Evolutionary conservation across 106 monocot species (phyloP).

Genomic region (Ottelia alismoides): DNA sequence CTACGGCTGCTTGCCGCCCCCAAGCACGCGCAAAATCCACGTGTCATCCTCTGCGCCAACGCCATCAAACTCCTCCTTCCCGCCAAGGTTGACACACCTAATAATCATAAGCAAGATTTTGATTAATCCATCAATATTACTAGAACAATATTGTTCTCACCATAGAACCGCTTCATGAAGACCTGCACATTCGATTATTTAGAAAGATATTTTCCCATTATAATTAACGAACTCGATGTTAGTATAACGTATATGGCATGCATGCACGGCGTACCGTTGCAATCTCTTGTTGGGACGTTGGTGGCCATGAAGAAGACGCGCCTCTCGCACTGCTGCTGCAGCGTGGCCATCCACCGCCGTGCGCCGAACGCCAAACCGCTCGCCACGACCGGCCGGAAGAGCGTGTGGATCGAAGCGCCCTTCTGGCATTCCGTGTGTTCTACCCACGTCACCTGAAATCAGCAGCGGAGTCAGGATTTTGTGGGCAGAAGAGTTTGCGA

Average conservation of each 20-base stretch:
- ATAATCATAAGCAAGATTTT: no score
- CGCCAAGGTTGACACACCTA: constrained; percentile 38
- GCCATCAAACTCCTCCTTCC: constrained; percentile 53
- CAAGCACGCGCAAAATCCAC: constrained; percentile 25
- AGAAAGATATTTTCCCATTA: no score
- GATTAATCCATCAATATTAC: no score
- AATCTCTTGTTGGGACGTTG: constrained; percentile 60
- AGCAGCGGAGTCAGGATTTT: no score
- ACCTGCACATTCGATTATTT: no score
- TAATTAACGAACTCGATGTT: no score
- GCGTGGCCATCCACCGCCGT: constrained; percentile 45
- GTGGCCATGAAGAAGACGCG: constrained; percentile 58
- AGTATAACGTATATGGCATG: no score
- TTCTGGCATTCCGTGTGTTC: no score
- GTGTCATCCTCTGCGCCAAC: constrained; percentile 42
- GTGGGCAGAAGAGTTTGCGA: no score
- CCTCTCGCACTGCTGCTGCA: constrained; percentile 52
- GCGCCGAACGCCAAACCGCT: constrained; percentile 67
- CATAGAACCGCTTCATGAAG: constrained; percentile 23
- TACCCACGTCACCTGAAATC: no score
- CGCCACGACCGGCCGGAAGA: constrained; percentile 19
- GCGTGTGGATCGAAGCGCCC: no score
- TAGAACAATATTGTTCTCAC: not conserved
- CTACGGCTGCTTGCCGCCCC: constrained; percentile 15
- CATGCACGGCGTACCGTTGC: constrained; percentile 43